phyloP scores from a whole-genome alignment of 306 rosid species.

The Sicyos edulis region DNA sequence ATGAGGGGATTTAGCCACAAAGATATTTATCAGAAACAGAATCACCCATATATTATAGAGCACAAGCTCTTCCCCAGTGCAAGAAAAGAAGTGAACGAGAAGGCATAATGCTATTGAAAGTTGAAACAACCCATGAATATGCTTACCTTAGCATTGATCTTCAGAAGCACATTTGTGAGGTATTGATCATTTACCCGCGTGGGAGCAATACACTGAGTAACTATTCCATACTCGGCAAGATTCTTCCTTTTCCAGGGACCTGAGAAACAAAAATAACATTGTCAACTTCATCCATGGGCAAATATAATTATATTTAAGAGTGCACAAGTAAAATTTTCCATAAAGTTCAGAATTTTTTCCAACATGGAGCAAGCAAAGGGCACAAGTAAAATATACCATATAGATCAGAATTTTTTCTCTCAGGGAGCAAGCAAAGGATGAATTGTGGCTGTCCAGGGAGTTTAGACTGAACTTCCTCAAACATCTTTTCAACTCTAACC shows the following conservation, averaged over 20 bases:
- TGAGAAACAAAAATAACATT: slow-evolving; percentile 22
- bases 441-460: slow-evolving; percentile 73
- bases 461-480: slow-evolving; percentile 48
- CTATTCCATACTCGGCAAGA: slow-evolving; percentile 71
- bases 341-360: too few species aligned
- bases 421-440: slow-evolving; percentile 78
- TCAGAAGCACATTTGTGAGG: slow-evolving; percentile 70
- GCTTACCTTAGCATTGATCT: slow-evolving; percentile 85
- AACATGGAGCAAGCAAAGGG: too few species aligned
- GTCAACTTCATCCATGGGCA: not conserved
- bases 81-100: not conserved
- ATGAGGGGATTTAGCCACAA: not conserved
- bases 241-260: slow-evolving; percentile 90
- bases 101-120: not conserved
- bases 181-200: slow-evolving; percentile 73
- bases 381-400: slow-evolving; percentile 46
- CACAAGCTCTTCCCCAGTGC: not conserved
- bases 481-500: slow-evolving; percentile 80
- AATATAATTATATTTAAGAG: not conserved
- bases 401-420: slow-evolving; percentile 79
- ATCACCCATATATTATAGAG: not conserved
- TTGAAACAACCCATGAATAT: not conserved
- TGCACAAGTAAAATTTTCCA: too few species aligned
- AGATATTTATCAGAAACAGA: not conserved
- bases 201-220: slow-evolving; percentile 84